A percentile compares a stretch with the other conserved stretches of the same genome.
Evolutionary conservation across 164 flowering plant genomes (phyloP).

Genomic region (Piper longum): DNA sequence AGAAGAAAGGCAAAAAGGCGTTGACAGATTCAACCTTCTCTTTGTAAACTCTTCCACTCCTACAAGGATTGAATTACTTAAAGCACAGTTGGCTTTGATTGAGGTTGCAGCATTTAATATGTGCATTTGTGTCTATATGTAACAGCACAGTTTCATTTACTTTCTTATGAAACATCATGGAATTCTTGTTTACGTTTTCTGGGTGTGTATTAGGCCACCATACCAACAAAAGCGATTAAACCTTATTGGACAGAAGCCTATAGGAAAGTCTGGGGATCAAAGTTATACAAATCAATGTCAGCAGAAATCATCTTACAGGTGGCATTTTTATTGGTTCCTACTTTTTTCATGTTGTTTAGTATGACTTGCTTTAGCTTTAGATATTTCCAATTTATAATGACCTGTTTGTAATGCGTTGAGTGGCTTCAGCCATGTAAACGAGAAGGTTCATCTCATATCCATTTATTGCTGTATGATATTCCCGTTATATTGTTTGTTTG

Average conservation of each 20-base stretch:
- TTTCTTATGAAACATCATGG: not conserved
- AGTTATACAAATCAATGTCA: constrained; percentile 35
- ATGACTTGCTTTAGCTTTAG: no score
- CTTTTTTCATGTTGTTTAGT: no score
- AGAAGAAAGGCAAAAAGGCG: constrained; percentile 16
- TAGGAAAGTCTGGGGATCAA: constrained; percentile 54
- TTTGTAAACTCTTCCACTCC: constrained; percentile 28
- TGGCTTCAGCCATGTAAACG: not conserved
- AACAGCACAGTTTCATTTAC: not conserved
- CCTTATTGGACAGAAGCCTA: constrained; percentile 49
- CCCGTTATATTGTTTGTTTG: not conserved
- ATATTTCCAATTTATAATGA: no score
- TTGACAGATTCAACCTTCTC: constrained; percentile 4
- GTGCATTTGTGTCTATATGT: not conserved
- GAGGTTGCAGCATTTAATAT: constrained; percentile 36
- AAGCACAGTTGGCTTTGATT: constrained; percentile 40
- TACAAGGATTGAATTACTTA: constrained; percentile 41
- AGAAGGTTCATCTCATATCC: not conserved
- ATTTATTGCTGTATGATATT: no score
- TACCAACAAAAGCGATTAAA: constrained; percentile 56
- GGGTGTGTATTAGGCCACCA: constrained; percentile 32
- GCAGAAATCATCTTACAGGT: constrained; percentile 71
- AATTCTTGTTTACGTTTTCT: not conserved
- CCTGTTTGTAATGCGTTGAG: no score
- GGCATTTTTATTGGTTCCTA: not conserved